Evolutionary conservation across 2,329 filamentous ascomycete genomes (phyloP), one percentile per base, ranked within the genome.

Genomic region (Drechslerella coelobrocha): DNA sequence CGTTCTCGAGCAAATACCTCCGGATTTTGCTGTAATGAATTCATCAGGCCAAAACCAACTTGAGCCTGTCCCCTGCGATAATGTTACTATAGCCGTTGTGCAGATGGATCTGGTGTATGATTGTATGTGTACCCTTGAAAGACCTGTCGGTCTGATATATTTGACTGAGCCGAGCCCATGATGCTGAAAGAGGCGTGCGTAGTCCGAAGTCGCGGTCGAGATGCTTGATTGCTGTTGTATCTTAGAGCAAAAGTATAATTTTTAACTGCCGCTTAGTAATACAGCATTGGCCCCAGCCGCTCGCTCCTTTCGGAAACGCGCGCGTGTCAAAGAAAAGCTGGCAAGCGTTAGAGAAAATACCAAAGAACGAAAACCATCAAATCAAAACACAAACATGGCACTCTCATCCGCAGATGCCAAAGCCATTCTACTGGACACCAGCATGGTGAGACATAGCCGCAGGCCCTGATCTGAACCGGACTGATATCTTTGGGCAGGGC

Each of bases 381-480:
- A 45, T 8, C 8, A 45, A 21, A 45, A 14, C 41, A 51, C 19
- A 65, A 29, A 34, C 24, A 52, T 14, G 10, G 29, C 39, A 12
- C 17, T 52, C 17, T 57, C 31, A 17, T 27, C 68, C 78, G 45
- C 24, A 93, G 94, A 90, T 83, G 89, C 26, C 92, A 89, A 29
- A 68, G 87, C 90, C 75, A 85, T 97, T 68, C 82, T 87, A 8
- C 85, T 97, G 55, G 90, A 96, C 75, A 97, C 93, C 65, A 88
- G 89, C 61, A 91, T 96, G 88, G 92, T 90, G 82, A 62, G 79
- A 24, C 26, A 8, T 7, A 45, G 10, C 41, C 41, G 10, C 19
- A 9, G 5, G 17, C 19, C 4, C 19, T 17, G 14, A 5, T n/a
- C 5, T 45, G 41, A 4, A 17, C 17, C 9, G 5, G 10, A 26